phyloP scores from a whole-genome alignment of 371 early-diverging fungal genomes.

The Mortierella sp. region DNA sequence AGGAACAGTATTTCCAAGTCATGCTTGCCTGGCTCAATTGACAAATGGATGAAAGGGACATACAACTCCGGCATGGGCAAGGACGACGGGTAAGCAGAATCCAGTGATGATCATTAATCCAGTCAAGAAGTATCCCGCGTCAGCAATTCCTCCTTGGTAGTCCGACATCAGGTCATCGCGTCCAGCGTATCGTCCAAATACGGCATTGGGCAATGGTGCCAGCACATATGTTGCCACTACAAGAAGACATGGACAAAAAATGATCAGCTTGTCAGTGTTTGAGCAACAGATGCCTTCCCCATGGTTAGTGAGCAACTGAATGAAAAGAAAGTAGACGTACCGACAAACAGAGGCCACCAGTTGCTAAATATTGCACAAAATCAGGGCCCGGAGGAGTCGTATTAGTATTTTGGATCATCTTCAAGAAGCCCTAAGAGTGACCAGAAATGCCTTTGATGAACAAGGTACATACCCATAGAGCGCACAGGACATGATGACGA shows the following conservation, averaged over 20 bases:
- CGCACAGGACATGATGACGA: slow-evolving; percentile 94
- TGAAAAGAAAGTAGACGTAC: slow-evolving; percentile 50
- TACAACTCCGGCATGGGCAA: slow-evolving; percentile 81
- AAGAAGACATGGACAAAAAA: not conserved
- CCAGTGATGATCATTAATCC: slow-evolving; percentile 93
- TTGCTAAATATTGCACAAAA: slow-evolving; percentile 66
- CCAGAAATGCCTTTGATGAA: not conserved
- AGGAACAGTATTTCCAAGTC: not conserved
- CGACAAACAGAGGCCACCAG: slow-evolving; percentile 93
- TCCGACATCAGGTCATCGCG: slow-evolving; percentile 84
- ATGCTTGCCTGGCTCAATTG: not conserved
- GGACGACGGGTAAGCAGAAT: slow-evolving; percentile 83
- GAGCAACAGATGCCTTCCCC: not conserved
- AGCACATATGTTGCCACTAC: slow-evolving; percentile 85
- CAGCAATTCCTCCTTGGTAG: slow-evolving; percentile 81
- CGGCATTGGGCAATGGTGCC: slow-evolving; percentile 92
- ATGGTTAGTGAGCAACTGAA: not conserved
- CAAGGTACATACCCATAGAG: slow-evolving; percentile 77
- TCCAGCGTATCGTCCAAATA: slow-evolving; percentile 83
- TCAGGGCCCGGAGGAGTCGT: not conserved
- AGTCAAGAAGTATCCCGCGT: slow-evolving; percentile 95
- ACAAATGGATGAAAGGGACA: slow-evolving; percentile 16
- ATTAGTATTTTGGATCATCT: not conserved
- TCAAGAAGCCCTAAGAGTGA: not conserved
- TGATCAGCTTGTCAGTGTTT: not conserved